A percentile compares a stretch with the other conserved stretches of the same genome.
Evolutionary conservation across 2,329 filamentous ascomycete species (phyloP).

Genomic region (Arthrobotrys sphaeroides): DNA sequence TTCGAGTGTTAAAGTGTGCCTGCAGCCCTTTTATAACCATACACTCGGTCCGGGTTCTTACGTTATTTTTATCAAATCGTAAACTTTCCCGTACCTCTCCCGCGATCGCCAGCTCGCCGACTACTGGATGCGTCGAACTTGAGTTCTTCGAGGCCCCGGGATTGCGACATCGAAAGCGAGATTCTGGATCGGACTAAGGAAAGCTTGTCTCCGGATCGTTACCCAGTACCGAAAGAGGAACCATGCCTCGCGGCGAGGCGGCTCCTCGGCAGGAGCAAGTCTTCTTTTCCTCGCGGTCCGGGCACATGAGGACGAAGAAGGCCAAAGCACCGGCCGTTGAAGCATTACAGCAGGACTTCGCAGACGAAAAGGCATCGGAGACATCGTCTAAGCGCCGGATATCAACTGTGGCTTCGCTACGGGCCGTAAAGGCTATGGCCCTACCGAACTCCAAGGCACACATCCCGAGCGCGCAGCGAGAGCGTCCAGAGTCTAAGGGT

Average conservation of each 20-base stretch:
- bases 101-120: slow-evolving; percentile 52
- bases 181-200: neutral
- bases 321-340: slow-evolving; percentile 21
- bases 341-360: neutral
- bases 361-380: slow-evolving; percentile 27
- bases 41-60: slow-evolving; percentile 21
- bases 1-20: slow-evolving; percentile 1
- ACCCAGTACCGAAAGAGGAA: neutral
- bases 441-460: slow-evolving; percentile 50
- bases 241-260: slow-evolving; percentile 46
- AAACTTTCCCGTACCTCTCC: slow-evolving; percentile 21
- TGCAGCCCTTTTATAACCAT: slow-evolving; percentile 29
- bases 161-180: slow-evolving; percentile 3
- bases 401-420: slow-evolving; percentile 46
- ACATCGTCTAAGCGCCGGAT: slow-evolving; percentile 35
- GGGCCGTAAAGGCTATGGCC: slow-evolving; percentile 31
- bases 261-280: slow-evolving; percentile 51
- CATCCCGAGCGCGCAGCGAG: slow-evolving; percentile 14
- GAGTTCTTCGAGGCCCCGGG: slow-evolving; percentile 5
- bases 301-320: slow-evolving; percentile 37
- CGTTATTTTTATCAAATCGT: slow-evolving; percentile 52
- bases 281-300: slow-evolving; percentile 50
- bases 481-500: slow-evolving; percentile 28
- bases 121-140: neutral
- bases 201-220: neutral